Evolutionary conservation across 2,329 filamentous ascomycete genomes (phyloP).

Genomic region (Fusarium incarnatum): DNA sequence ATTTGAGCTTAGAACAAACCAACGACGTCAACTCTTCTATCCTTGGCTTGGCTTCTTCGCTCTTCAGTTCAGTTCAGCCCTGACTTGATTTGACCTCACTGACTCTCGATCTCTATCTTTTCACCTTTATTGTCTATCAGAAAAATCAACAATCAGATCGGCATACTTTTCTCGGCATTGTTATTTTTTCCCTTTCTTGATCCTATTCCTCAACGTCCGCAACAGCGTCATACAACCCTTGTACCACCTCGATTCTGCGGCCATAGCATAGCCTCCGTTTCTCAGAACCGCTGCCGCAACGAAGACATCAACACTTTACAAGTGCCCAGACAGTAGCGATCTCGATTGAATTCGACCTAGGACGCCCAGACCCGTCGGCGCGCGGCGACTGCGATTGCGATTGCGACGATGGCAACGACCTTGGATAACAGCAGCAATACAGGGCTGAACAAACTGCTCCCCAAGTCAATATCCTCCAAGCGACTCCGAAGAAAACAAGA

Average conservation of each 20-base stretch:
- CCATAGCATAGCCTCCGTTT: constrained; percentile 12
- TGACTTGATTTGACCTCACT: constrained; percentile 2
- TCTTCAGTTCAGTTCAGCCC: not conserved
- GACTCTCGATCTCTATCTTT: constrained; percentile 1
- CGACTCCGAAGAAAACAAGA: constrained; percentile 63
- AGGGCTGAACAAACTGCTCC: constrained; percentile 64
- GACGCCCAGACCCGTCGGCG: not conserved
- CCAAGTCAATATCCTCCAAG: constrained; percentile 63
- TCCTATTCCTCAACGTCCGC: not conserved
- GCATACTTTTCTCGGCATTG: not conserved
- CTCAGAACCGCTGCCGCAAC: constrained; percentile 9
- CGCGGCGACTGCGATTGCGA: constrained; percentile 1
- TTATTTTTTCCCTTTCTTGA: not conserved
- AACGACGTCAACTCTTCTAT: constrained; percentile 41
- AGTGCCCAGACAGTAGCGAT: constrained; percentile 15
- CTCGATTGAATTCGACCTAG: constrained; percentile 3
- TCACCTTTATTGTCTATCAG: not conserved
- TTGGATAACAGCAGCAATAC: constrained; percentile 47
- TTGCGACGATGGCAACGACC: constrained; percentile 20
- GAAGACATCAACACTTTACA: constrained; percentile 27
- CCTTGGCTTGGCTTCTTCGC: constrained; percentile 34
- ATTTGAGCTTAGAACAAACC: constrained; percentile 35
- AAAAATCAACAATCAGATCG: not conserved
- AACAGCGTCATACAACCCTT: constrained; percentile 7
- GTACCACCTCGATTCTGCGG: constrained; percentile 6